phyloP scores from a whole-genome alignment of 768 basidiomycete species.

The Fomitopsis pulvina region DNA sequence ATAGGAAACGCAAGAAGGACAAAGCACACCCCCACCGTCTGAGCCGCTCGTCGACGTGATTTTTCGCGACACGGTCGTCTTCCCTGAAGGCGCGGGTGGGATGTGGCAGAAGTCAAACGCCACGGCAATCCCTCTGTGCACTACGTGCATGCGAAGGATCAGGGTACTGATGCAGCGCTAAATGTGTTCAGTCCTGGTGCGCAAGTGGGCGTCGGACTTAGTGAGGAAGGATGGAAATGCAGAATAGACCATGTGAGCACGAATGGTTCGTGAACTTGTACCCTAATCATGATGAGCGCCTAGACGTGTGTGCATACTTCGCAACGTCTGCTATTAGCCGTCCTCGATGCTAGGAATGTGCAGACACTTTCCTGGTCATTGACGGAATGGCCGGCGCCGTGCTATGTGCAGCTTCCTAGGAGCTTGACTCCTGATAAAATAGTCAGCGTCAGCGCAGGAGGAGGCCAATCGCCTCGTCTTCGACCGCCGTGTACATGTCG shows the following conservation, averaged over 20 bases:
- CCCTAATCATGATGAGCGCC: not conserved
- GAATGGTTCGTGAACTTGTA: not conserved
- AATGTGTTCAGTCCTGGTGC: conserved; percentile 45
- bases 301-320: conserved; percentile 84
- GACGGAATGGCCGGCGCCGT: conserved; percentile 56
- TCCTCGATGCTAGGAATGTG: conserved; percentile 58
- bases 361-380: conserved; percentile 83
- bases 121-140: conserved; percentile 72
- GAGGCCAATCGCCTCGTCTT: conserved; percentile 64
- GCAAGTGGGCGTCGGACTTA: conserved; percentile 46
- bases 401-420: conserved; percentile 72
- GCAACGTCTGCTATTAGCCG: conserved; percentile 76
- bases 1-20: conserved; percentile 36
- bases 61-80: conserved; percentile 71
- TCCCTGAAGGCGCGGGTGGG: conserved; percentile 82
- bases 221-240: conserved; percentile 52
- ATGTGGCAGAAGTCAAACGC: conserved; percentile 60
- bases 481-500: conserved; percentile 61
- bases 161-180: conserved; percentile 36
- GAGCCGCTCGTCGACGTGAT: conserved; percentile 56
- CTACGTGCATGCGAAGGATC: conserved; percentile 44
- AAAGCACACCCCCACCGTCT: conserved; percentile 48
- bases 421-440: conserved; percentile 63
- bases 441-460: conserved; percentile 45
- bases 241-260: conserved; percentile 66